Evolutionary conservation across 306 rosid genomes (phyloP).

Genomic region (Alnus rubra): DNA sequence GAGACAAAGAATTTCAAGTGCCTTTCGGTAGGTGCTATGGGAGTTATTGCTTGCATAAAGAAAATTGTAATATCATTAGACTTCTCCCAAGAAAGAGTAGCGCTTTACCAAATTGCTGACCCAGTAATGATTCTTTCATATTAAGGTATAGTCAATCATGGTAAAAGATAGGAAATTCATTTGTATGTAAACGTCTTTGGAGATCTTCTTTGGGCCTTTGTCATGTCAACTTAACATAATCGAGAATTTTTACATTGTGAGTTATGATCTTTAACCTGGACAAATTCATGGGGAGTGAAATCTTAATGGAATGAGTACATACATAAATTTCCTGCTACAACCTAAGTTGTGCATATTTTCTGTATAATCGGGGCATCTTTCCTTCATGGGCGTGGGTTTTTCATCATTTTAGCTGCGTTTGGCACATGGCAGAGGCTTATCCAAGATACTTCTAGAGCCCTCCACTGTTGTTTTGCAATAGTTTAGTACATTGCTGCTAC

Average conservation of each 20-base stretch:
- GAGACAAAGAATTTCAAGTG: not conserved
- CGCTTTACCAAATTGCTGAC: not conserved
- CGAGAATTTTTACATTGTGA: not conserved
- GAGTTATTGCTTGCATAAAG: not conserved
- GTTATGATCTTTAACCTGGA: not conserved
- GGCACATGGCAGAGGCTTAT: not conserved
- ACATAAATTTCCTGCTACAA: not conserved
- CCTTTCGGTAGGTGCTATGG: not conserved
- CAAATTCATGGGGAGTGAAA: not conserved
- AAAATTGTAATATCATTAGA: not conserved
- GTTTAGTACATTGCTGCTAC: not conserved
- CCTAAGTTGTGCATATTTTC: not conserved
- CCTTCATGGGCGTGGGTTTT: not conserved
- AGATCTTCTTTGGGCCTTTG: not conserved
- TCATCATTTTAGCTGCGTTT: not conserved
- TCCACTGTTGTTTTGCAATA: not conserved
- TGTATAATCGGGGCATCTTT: not conserved
- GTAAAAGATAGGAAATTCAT: not conserved
- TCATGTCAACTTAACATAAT: not conserved
- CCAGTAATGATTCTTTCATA: not conserved
- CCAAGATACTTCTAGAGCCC: not conserved
- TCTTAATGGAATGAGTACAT: not conserved
- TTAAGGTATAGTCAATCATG: not conserved
- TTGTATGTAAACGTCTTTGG: not conserved
- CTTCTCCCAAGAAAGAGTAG: not conserved